phyloP scores from a whole-genome alignment of 345 rosid species.

The Raphanus sativus region DNA sequence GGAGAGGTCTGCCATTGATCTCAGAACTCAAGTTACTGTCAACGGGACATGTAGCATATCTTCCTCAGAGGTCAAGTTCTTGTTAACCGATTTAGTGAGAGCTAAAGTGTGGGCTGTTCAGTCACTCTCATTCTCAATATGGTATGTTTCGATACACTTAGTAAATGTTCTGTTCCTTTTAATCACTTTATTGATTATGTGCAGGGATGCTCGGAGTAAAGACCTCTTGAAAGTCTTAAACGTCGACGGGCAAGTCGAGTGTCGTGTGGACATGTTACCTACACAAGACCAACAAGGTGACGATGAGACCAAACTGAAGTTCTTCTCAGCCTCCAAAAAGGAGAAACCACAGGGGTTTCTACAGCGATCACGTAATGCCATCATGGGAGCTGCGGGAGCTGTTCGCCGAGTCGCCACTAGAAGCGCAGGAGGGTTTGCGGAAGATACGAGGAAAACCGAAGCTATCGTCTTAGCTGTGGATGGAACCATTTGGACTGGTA shows the following conservation, averaged over 20 bases:
- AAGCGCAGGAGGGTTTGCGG: constrained; percentile 68
- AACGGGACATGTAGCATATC: constrained; percentile 73
- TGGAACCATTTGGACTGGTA: constrained; percentile 83
- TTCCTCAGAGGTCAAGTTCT: constrained; percentile 69
- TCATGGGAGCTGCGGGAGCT: constrained; percentile 93
- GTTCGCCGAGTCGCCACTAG: constrained; percentile 84
- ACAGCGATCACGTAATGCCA: constrained; percentile 89
- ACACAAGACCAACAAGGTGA: constrained; percentile 59
- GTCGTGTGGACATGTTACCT: constrained; percentile 57
- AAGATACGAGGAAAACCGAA: constrained; percentile 77
- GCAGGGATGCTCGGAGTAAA: constrained; percentile 86
- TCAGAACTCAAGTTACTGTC: constrained; percentile 78
- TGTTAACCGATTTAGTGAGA: constrained; percentile 57
- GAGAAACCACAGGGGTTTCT: constrained; percentile 75
- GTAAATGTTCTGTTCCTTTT: constrained; percentile 1
- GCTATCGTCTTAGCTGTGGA: constrained; percentile 63
- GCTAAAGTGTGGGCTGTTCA: constrained; percentile 84
- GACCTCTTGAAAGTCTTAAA: constrained; percentile 72
- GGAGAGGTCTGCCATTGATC: constrained; percentile 81
- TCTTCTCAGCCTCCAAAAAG: constrained; percentile 61
- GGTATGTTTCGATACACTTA: constrained; percentile 40
- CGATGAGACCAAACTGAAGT: constrained; percentile 65
- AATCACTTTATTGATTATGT: not conserved
- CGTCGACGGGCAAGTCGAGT: constrained; percentile 79
- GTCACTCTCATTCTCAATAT: constrained; percentile 65